Base-by-base conservation (phyloP, 2,329 filamentous ascomycete species). In the Fusarium cicatricum region DNA sequence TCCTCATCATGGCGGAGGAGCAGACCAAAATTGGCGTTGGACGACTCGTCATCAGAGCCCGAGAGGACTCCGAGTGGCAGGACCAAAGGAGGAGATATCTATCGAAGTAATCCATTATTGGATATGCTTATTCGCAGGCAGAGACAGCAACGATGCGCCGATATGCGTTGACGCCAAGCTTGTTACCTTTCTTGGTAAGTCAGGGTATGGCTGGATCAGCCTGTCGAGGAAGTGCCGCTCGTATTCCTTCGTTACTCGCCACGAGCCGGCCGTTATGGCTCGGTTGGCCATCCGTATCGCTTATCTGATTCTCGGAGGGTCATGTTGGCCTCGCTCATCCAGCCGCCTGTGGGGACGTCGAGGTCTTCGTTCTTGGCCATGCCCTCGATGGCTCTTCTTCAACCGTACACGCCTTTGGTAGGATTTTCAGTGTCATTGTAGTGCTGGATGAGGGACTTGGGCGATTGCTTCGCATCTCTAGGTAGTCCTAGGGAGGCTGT, bases 1-100 rank as follows among this genome's bases (percentile, higher is more conserved):
- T 80, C 77, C 43, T 79, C 75, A 2, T 69, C 67, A 43, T 73
- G 62, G 15, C 75, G 70, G 10, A 78, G 75, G 64, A 78, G 83
- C 52, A 80, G 72, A 3, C 77, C 77, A 12, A 77, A 68, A 54
- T 79, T 80, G 23, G 70, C 70, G 57, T 80, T 72, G 1, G 72
- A 71, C 0, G 73, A 74, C 58, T 80, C 80, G 51, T 80, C 78
- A 9, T 69, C 70, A 1, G 69, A 70, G 2, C 70, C 71, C 70
- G 2, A 73, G 62, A 12, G 71, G 71, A 3, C 62, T 62, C 11
- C 52, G 55, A 2, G 64, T 68, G 4, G 66, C 64, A 14, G 65
- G 60, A 5, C 68, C 67, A 19, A 61, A 57, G 1, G 52, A 45
- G 11, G 49, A 39, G 6, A 67, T 46, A 16, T 59, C 47, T 6